Conservation (phyloP, 1,284 basidiomycete genomes). For the Xerocomus nothofagi region DNA sequence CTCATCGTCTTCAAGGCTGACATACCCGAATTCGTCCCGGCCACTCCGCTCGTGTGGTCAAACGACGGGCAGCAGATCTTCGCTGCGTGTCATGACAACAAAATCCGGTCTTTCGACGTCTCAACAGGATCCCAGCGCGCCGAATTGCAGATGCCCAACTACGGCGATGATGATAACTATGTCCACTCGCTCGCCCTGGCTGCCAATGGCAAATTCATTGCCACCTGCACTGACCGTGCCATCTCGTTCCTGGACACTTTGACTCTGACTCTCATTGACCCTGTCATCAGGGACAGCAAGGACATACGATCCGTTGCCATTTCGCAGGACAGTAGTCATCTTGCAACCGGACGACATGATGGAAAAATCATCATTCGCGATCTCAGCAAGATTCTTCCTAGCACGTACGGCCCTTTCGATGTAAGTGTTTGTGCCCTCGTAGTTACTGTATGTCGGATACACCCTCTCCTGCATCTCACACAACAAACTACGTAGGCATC, state of each 20-base stretch:
- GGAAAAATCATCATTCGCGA: neutral
- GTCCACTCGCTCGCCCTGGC: neutral
- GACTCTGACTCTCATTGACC: neutral
- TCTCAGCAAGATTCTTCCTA: no score
- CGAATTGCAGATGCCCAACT: neutral
- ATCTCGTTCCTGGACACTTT: neutral
- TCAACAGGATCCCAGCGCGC: neutral
- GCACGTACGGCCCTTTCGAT: no score
- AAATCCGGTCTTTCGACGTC: neutral
- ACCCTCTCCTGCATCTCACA: no score
- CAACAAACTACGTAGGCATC: no score
- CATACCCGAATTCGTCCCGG: accelerated
- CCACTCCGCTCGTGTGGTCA: neutral
- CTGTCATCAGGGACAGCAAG: neutral
- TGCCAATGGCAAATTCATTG: neutral
- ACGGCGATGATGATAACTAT: accelerated
- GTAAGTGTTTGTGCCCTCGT: no score
- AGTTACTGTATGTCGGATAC: no score
- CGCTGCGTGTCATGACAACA: neutral
- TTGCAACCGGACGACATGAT: neutral
- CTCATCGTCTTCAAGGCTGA: neutral
- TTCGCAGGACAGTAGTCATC: neutral
- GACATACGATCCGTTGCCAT: neutral
- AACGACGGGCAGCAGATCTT: neutral
- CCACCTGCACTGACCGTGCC: accelerated